Evolutionary conservation across 805 yeast genomes (phyloP), one percentile per base, ranked within the genome.

Genomic region (Pichia gijzeniarum): DNA sequence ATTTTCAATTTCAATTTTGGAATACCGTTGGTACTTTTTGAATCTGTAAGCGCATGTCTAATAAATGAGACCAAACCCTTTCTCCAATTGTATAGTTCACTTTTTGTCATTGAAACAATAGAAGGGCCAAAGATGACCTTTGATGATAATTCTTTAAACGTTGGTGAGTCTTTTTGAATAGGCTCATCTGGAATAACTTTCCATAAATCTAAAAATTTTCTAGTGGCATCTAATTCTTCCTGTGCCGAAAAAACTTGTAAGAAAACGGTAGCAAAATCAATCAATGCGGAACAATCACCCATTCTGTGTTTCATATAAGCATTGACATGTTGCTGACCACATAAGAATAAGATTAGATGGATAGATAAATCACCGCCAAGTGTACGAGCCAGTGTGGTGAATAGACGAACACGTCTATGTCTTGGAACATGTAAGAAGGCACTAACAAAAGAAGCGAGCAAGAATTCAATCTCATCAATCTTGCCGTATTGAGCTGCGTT

Each of bases 341-440:
- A 75, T 54, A 93, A 71, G 56, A 86, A 82, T 51, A 91, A 62
- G 39, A 91, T 75, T 41, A 83, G 71, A 54, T 85, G 86, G 50
- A 90, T 71, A 2, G 95, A 77, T 40, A 71, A 65, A 8, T 72
- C 69, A 38, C 83, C 68, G 19, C 91, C 90, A 50, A 93, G 68
- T 2, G 96, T 85, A 53, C 73, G 73, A 14, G 89, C 79, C 52
- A 93, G 72, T 1, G 95, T 82, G 2, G 85, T 75, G 56, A 86
- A 93, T 44, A 93, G 68, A 58, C 80, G 82, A 35, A 87, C 95
- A 56, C 99, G 77, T 65, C 99, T 85, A 62, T 93, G 99, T 61
- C 96, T 80, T 50, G 99, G 99, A 52, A 93, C 90, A 60, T 93
- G 98, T 45, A 82, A 80, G 66, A 93, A 87, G 1, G 99, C 98